Conservation (phyloP, 73 alveolate species). For the Paramecium biaurelia region DNA sequence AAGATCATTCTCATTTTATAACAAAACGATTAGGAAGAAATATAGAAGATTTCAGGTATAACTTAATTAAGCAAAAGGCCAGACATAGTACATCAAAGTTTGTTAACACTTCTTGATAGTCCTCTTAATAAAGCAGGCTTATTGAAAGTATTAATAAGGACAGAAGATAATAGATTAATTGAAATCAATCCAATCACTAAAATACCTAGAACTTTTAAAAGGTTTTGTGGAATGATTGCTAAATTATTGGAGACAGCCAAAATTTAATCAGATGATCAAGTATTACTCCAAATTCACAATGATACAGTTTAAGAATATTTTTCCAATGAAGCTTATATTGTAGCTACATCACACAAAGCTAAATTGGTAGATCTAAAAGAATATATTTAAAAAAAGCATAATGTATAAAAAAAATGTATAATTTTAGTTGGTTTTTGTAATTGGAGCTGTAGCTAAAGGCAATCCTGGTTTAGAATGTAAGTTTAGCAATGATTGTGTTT, state of each 20-base stretch:
- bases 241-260: conserved; percentile 82
- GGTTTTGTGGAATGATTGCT: conserved; percentile 94
- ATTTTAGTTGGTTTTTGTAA: not conserved
- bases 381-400: not conserved
- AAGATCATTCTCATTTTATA: conserved; percentile 75
- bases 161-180: conserved; percentile 85
- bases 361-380: conserved; percentile 35
- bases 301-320: not conserved
- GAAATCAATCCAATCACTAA: conserved; percentile 87
- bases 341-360: conserved; percentile 7
- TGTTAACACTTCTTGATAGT: conserved; percentile 89
- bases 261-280: conserved; percentile 70
- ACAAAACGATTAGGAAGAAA: conserved; percentile 77
- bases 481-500: not conserved
- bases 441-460: conserved; percentile 43
- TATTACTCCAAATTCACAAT: not conserved
- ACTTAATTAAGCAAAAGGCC: conserved; percentile 65
- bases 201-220: conserved; percentile 95
- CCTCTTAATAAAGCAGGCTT: conserved; percentile 95
- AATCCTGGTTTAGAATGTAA: conserved; percentile 21
- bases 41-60: conserved; percentile 85
- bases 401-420: not conserved
- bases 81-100: conserved; percentile 92
- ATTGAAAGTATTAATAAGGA: conserved; percentile 84
- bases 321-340: not conserved